These are phyloP conservation scores for Phaeomoniella chlamydospora DNA, from an alignment of 2,329 filamentous ascomycete species.

Conservation along the genomic window DNA sequence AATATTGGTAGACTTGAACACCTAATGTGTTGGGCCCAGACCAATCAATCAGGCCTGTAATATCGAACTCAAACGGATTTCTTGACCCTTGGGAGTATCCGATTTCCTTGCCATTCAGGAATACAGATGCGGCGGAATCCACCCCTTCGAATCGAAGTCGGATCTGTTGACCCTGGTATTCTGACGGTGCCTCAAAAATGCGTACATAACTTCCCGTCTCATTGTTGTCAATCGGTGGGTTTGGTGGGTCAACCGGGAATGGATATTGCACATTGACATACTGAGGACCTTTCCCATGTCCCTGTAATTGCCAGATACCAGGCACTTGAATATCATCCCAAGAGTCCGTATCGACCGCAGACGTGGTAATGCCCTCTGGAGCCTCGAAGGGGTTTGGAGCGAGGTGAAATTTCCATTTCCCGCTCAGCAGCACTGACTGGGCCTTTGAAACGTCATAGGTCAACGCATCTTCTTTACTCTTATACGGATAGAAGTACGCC, in stretches of 20 bases:
- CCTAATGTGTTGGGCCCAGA: constrained; percentile 39
- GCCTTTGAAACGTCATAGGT: constrained; percentile 7
- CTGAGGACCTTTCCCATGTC: constrained; percentile 45
- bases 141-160: constrained; percentile 57
- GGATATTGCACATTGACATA: constrained; percentile 57
- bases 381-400: constrained; percentile 5
- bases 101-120: constrained; percentile 48
- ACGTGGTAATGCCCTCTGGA: constrained; percentile 16
- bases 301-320: constrained; percentile 57
- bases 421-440: constrained; percentile 29
- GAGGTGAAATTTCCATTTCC: constrained; percentile 37
- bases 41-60: constrained; percentile 36
- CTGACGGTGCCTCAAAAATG: constrained; percentile 36
- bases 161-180: constrained; percentile 39
- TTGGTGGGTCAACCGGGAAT: constrained; percentile 50
- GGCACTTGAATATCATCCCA: constrained; percentile 47
- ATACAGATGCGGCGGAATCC: constrained; percentile 56
- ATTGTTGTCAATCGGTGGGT: constrained; percentile 45
- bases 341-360: constrained; percentile 20
- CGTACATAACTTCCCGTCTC: constrained; percentile 50
- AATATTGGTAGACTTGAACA: constrained; percentile 58
- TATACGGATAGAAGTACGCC: constrained; percentile 41
- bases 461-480: constrained; percentile 33
- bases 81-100: constrained; percentile 57
- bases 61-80: constrained; percentile 56